Evolutionary conservation across 305 asterid species (phyloP).

Genomic region (Ajuga reptans): DNA sequence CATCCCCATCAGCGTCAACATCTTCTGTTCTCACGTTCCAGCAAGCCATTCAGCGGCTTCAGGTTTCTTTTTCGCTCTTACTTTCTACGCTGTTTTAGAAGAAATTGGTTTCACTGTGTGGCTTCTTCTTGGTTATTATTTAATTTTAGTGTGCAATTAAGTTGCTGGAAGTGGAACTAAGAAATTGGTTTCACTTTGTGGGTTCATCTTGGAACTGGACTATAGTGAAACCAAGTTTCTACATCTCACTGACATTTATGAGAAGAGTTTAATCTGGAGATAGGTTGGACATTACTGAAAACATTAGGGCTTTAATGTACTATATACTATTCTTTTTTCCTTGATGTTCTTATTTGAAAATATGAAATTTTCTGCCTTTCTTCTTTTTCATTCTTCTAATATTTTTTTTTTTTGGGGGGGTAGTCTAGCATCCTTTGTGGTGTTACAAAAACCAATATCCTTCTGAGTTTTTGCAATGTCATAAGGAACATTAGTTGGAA

Average conservation of each 20-base stretch:
- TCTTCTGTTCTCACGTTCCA: constrained; percentile 66
- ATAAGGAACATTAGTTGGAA: not conserved
- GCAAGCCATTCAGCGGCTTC: constrained; percentile 91
- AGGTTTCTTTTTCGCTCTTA: constrained; percentile 34
- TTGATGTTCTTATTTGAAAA: no score
- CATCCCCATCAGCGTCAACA: constrained; percentile 15
- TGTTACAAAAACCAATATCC: not conserved
- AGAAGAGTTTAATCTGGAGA: not conserved
- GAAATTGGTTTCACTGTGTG: not conserved
- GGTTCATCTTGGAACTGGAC: not conserved
- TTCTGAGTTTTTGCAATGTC: not conserved
- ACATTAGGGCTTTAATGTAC: not conserved
- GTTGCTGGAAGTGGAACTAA: not conserved
- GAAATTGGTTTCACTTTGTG: not conserved
- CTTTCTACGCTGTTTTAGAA: not conserved
- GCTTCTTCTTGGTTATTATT: not conserved
- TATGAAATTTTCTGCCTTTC: not conserved
- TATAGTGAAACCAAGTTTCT: not conserved
- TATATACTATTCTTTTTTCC: not conserved
- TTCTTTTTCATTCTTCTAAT: not conserved
- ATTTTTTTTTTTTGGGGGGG: not conserved
- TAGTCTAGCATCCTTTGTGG: not conserved
- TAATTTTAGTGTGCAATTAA: not conserved
- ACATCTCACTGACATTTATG: not conserved
- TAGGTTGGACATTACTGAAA: not conserved